Conservation (phyloP, 106 monocot genomes). For the Platanthera zijinensis region DNA sequence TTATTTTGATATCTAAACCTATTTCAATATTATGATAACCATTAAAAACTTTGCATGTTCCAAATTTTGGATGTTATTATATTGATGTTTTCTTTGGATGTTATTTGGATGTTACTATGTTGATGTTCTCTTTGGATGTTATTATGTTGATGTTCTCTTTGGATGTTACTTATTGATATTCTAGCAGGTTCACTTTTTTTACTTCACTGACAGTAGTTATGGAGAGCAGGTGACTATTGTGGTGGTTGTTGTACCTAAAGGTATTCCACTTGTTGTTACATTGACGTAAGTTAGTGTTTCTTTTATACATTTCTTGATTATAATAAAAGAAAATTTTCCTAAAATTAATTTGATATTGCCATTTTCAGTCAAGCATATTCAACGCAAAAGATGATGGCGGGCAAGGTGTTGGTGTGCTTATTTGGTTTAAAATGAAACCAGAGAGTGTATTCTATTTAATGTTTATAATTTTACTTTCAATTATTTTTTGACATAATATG, state of each 20-base stretch:
- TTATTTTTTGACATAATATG: not conserved
- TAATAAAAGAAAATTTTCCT: not conserved
- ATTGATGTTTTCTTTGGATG: too few relatives aligned
- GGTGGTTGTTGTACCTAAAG: slow-evolving; percentile 27
- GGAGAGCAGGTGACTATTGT: slow-evolving; percentile 27
- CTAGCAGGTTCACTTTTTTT: too few relatives aligned
- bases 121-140: too few relatives aligned
- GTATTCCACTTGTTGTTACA: slow-evolving; percentile 26
- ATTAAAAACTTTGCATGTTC: too few relatives aligned
- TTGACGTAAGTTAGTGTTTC: slow-evolving; percentile 23
- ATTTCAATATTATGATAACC: too few relatives aligned
- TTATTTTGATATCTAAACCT: too few relatives aligned
- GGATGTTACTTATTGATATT: too few relatives aligned
- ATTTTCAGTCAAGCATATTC: slow-evolving; percentile 21
- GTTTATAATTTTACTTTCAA: not conserved
- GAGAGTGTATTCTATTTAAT: not conserved
- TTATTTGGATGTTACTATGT: too few relatives aligned
- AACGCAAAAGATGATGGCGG: slow-evolving; percentile 28
- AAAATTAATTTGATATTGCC: not conserved
- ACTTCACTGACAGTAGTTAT: too few relatives aligned
- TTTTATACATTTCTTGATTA: slow-evolving; percentile 3
- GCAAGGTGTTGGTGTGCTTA: slow-evolving; percentile 18
- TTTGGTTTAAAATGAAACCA: not conserved
- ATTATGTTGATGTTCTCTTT: too few relatives aligned
- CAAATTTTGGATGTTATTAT: too few relatives aligned